Percentiles rank a stretch among this genome's conserved stretches.
These are phyloP conservation scores for Yamadazyma aaseri DNA, from an alignment of 1,139 yeast genomes.

Conservation along the genomic window DNA sequence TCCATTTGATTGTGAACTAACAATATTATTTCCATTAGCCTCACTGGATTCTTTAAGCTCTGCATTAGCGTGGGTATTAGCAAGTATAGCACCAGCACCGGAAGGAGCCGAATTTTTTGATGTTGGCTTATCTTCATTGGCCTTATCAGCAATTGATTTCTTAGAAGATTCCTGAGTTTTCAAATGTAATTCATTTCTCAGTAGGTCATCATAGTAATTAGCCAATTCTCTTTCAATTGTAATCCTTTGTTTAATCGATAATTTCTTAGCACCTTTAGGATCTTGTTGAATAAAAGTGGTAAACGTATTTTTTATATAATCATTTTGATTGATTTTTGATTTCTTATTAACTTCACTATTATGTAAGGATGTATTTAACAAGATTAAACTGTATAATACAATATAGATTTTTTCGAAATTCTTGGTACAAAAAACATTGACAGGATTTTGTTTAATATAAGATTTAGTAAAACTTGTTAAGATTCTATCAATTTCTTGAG, in stretches of 20 bases:
- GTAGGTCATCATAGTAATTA: conserved; percentile 41
- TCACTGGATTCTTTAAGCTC: too few relatives aligned
- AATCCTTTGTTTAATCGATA: conserved; percentile 41
- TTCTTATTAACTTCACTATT: conserved; percentile 45
- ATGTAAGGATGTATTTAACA: conserved; percentile 71
- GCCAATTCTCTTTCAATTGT: conserved; percentile 45
- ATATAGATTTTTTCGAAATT: conserved; percentile 69
- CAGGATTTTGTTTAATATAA: conserved; percentile 57
- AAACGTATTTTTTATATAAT: conserved; percentile 58
- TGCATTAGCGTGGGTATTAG: too few relatives aligned
- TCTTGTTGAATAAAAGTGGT: conserved; percentile 42
- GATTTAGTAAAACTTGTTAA: conserved; percentile 67
- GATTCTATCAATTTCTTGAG: conserved; percentile 77
- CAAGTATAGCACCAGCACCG: neutral
- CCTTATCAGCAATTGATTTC: neutral
- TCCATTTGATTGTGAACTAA: neutral
- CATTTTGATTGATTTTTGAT: conserved; percentile 43
- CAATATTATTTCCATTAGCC: neutral
- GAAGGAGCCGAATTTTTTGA: neutral
- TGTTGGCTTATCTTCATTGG: neutral
- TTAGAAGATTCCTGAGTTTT: conserved; percentile 20
- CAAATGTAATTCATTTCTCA: conserved; percentile 39
- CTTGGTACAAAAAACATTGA: conserved; percentile 47
- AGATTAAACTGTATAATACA: conserved; percentile 67
- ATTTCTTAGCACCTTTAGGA: conserved; percentile 24